Evolutionary conservation across 495 filamentous ascomycete genomes (phyloP), one percentile per base, ranked within the genome.

Genomic region (Cercophora newfieldiana): DNA sequence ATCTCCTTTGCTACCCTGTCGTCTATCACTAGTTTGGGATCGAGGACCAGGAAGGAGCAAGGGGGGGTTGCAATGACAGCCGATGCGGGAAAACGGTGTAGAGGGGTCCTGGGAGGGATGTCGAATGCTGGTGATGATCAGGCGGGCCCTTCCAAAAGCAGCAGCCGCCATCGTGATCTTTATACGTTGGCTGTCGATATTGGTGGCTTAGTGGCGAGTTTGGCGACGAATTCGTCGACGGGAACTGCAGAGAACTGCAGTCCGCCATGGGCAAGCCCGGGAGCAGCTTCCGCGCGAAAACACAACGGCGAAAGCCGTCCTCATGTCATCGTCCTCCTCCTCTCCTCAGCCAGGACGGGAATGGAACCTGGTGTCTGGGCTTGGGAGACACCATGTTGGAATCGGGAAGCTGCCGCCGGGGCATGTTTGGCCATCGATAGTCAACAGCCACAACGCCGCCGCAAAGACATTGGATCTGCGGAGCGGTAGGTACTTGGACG

Each of bases 51-150:
- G 51, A 55, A 55, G 26, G 51, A 16, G 8, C 51, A 55, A 28
- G 51, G 30, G 33, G 14, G 33, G 33, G 58, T 48, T 25, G 21
- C 29, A 60, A 22, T 21, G 21, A 60, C 28, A 30, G n/a, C 25
- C 7, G 54, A 53, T 4, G 29, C 24, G 29, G 55, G 12, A 31
- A 37, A 58, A 33, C 10, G 7, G 55, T 33, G 29, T 19, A 29
- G 55, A 58, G 24, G 25, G 54, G 54, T 26, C 25, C 21, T 26
- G 54, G 7, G 54, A 57, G 22, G 54, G 26, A 28, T 57, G 54
- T 26, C 54, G 54, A n/a, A 57, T 57, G 54, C 54, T 31, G 54
- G 54, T 57, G 54, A 30, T 57, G 54, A 57, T 57, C 54, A 57
- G 25, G 54, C 54, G 30, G 25, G 18, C 30, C 25, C 5, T 57